These are phyloP conservation scores for Jamesozyma gamospora DNA, from an alignment of 805 yeast genomes.

Conservation along the genomic window DNA sequence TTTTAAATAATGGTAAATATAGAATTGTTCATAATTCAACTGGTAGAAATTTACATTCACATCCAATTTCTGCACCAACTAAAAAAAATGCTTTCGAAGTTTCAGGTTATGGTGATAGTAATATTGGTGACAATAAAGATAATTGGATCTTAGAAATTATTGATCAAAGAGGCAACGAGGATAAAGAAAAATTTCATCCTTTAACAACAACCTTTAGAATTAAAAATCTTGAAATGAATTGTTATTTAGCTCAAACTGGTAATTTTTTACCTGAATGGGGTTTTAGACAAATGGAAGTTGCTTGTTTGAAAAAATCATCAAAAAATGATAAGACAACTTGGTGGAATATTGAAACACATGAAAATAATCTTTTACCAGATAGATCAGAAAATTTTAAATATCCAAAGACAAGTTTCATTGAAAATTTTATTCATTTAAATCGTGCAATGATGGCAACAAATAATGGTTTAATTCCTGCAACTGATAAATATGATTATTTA, in stretches of 20 bases:
- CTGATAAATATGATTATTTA: slow-evolving; percentile 60
- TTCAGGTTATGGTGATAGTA: slow-evolving; percentile 70
- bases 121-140: slow-evolving; percentile 69
- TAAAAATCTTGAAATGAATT: slow-evolving; percentile 51
- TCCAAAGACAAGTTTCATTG: slow-evolving; percentile 69
- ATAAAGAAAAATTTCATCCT: slow-evolving; percentile 51
- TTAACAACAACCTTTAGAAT: slow-evolving; percentile 64
- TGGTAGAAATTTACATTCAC: slow-evolving; percentile 74
- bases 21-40: slow-evolving; percentile 65
- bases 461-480: slow-evolving; percentile 70
- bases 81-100: slow-evolving; percentile 66
- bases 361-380: slow-evolving; percentile 54
- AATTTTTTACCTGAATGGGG: slow-evolving; percentile 71
- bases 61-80: slow-evolving; percentile 66
- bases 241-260: slow-evolving; percentile 73
- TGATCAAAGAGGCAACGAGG: slow-evolving; percentile 49
- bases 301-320: slow-evolving; percentile 53
- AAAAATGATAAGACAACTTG: slow-evolving; percentile 75
- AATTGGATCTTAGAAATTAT: slow-evolving; percentile 86
- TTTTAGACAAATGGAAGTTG: slow-evolving; percentile 71
- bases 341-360: slow-evolving; percentile 78
- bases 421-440: slow-evolving; percentile 66
- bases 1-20: slow-evolving; percentile 55
- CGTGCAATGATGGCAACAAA: slow-evolving; percentile 92
- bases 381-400: slow-evolving; percentile 29